Conservation (phyloP, 768 basidiomycete species). For the Boletus rubropictus region DNA sequence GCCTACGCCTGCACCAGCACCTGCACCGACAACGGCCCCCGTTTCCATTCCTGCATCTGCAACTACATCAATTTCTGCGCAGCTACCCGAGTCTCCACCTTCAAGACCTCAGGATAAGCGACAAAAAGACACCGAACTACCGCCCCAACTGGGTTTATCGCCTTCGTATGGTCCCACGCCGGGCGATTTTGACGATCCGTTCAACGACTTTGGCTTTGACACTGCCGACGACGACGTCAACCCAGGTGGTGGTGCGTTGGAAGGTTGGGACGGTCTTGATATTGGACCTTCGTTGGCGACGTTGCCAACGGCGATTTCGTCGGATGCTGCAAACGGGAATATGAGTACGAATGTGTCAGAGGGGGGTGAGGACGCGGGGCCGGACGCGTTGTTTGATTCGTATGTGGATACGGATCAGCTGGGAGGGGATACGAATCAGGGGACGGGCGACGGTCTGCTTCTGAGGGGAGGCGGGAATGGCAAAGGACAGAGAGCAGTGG, state of each 20-base stretch:
- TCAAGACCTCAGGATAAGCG: neutral
- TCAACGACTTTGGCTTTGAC: constrained; percentile 11
- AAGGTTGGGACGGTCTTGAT: constrained; percentile 6
- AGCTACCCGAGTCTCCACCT: neutral
- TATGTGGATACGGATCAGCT: constrained; percentile 21
- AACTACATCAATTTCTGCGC: neutral
- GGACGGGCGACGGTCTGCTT: neutral
- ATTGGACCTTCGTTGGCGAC: constrained; percentile 6
- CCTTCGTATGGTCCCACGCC: constrained; percentile 4
- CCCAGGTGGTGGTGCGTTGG: neutral
- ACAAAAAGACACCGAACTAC: neutral
- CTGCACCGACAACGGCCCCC: neutral
- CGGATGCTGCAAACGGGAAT: neutral
- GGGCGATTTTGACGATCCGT: constrained; percentile 14
- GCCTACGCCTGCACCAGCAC: neutral
- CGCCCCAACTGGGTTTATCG: neutral
- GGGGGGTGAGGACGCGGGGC: neutral
- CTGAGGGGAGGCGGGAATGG: neutral
- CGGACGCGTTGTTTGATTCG: constrained; percentile 18
- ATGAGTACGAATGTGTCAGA: neutral
- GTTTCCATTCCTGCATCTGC: neutral
- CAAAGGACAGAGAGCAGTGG: neutral
- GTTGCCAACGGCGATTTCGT: neutral
- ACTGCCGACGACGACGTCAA: neutral
- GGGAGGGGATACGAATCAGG: constrained; percentile 1